Evolutionary conservation across 192 early-diverging fungal genomes (phyloP).

Genomic region (Coemansia sp.): DNA sequence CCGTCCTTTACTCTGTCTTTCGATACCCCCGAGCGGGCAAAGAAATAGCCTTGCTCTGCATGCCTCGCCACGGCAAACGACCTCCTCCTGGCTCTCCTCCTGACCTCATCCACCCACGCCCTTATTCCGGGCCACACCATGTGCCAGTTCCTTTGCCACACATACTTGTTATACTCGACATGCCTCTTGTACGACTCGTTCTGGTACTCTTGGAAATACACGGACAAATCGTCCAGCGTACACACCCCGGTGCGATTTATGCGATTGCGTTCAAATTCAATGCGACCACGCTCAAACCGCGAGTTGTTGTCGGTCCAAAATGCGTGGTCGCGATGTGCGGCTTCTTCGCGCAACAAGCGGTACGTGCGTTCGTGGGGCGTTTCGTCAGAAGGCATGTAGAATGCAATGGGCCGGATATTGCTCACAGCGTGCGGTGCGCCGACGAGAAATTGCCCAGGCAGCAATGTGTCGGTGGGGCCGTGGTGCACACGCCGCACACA

Average conservation of each 20-base stretch:
- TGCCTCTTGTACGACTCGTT: slow-evolving; percentile 39
- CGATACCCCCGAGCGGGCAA: background rate
- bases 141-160: slow-evolving; percentile 34
- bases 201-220: slow-evolving; percentile 48
- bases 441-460: slow-evolving; percentile 46
- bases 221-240: slow-evolving; percentile 43
- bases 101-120: slow-evolving; percentile 30
- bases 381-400: slow-evolving; percentile 38
- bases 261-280: slow-evolving; percentile 29
- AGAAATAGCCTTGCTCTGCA: slow-evolving; percentile 24
- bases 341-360: slow-evolving; percentile 38
- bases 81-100: slow-evolving; percentile 18
- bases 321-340: slow-evolving; percentile 28
- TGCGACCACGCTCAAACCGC: slow-evolving; percentile 38
- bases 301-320: slow-evolving; percentile 52
- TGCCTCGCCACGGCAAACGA: slow-evolving; percentile 17
- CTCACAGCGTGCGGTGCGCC: slow-evolving; percentile 44
- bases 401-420: slow-evolving; percentile 45
- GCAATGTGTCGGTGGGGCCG: slow-evolving; percentile 5
- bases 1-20: background rate
- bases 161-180: slow-evolving; percentile 40
- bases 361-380: slow-evolving; percentile 24
- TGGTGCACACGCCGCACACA: too few relatives aligned
- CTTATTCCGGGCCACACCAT: slow-evolving; percentile 44
- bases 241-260: slow-evolving; percentile 17